Evolutionary conservation across 805 yeast genomes (phyloP), one percentile per base, ranked within the genome.

Genomic region (Metschnikowia lunata): DNA sequence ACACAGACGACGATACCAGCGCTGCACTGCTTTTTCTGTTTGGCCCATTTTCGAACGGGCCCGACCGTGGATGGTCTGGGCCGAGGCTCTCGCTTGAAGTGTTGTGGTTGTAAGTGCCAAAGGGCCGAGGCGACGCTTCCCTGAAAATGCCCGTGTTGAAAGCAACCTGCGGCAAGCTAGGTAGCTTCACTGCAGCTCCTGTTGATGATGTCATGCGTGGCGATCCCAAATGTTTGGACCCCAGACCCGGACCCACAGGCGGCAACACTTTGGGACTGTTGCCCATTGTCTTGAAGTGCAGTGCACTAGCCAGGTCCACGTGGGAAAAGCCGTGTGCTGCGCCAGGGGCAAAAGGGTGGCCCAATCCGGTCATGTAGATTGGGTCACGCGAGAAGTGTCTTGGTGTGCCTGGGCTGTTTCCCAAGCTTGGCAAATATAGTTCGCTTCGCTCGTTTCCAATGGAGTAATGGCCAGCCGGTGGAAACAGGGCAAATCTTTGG

Each of bases 141-240:
- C 59, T 60, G 48, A 71, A 71, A 64, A 71, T 70, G 5, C 70
- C 61, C 2, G 75, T 69, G 42, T 71, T 71, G 58, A 71, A 71
- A 10, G 73, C 59, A 27, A 71, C 65, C 31, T 58, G 61, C 7
- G 71, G 67, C 40, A 60, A 56, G 38, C 15, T 37, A 29, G 40
- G 40, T 37, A 32, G 7, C 27, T 35, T 40, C 30, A 39, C 15
- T 11, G 30, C 13, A 9, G 39, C 36, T 14, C 12, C 26, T 18
- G 3, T 18, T 18, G 23, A 18, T 18, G 23, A 18, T 5, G 23
- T 5, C 23, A 18, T 3, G 23, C 23, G 23, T 15, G 38, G 43
- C 11, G 28, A 14, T 4, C 14, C 9, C 13, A 28, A 37, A 2
- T 4, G n/a, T 10, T 29, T 29, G 31, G 31, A 6, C 31, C n/a